These are phyloP conservation scores for Sordariomycetes sp. DNA, from an alignment of 2,329 filamentous ascomycete genomes.

Conservation along the genomic window DNA sequence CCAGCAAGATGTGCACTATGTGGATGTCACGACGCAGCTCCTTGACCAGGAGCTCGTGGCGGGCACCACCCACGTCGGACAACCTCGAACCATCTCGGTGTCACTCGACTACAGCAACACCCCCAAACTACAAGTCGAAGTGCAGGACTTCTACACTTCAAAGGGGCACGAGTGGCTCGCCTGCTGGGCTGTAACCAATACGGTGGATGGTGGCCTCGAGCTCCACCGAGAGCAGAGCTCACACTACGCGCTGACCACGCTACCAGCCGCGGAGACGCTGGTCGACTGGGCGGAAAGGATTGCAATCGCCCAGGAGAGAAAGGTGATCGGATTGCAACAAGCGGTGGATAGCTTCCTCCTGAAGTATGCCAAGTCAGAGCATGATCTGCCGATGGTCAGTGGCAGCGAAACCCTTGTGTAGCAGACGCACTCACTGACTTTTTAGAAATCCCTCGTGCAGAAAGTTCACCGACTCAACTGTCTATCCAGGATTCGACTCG, in stretches of 20 bases:
- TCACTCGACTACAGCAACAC: constrained; percentile 17
- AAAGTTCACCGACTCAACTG: constrained; percentile 15
- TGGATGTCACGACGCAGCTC: constrained; percentile 16
- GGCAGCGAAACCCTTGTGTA: too few species aligned
- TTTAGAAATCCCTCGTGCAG: constrained; percentile 8
- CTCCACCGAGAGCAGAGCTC: constrained; percentile 15
- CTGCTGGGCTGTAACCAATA: constrained; percentile 16
- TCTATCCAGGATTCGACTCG: constrained; percentile 14
- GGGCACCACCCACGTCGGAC: constrained; percentile 16
- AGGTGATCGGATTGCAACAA: constrained; percentile 14
- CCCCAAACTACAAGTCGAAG: constrained; percentile 12
- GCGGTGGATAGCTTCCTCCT: constrained; percentile 16
- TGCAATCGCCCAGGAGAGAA: constrained; percentile 12
- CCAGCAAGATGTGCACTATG: constrained; percentile 17
- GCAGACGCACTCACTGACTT: constrained; percentile 7
- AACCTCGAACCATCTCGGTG: constrained; percentile 12
- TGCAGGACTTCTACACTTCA: constrained; percentile 15
- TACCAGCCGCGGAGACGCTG: constrained; percentile 11
- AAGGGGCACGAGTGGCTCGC: constrained; percentile 14
- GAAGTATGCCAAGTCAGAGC: constrained; percentile 12
- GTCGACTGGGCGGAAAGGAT: constrained; percentile 15
- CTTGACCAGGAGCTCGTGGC: constrained; percentile 15
- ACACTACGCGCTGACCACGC: constrained; percentile 14
- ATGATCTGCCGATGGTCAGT: constrained; percentile 13
- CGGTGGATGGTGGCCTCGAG: constrained; percentile 15